Conservation (phyloP, 331 rosid genomes). For the Malus hybrid region DNA sequence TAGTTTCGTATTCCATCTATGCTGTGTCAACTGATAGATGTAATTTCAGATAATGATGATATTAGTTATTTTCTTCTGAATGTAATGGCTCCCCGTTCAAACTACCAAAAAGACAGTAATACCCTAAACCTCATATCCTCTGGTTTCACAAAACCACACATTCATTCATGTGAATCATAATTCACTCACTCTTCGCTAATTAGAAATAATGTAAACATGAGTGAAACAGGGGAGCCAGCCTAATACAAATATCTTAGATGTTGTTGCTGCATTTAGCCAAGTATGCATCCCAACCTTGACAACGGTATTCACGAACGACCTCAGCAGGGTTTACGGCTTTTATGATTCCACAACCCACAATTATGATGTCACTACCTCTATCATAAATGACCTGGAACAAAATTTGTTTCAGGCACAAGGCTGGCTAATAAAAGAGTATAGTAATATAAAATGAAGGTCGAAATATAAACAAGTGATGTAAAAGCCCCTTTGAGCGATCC, state of each 20-base stretch:
- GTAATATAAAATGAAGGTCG: background rate
- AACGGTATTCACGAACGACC: slow-evolving; percentile 59
- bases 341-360: slow-evolving; percentile 83
- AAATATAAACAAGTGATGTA: background rate
- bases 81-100: background rate
- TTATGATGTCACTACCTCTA: slow-evolving; percentile 79
- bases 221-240: background rate
- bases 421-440: background rate
- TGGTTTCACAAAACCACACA: background rate
- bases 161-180: background rate
- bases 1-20: background rate
- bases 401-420: background rate
- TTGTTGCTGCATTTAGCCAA: slow-evolving; percentile 40
- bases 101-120: background rate
- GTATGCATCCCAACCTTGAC: slow-evolving; percentile 85
- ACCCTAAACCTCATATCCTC: background rate
- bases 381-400: slow-evolving; percentile 56
- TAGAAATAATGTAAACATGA: background rate
- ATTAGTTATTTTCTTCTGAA: background rate
- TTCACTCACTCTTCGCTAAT: background rate
- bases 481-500: no score
- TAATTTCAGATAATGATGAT: background rate
- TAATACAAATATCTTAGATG: background rate
- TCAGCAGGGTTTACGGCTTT: slow-evolving; percentile 61
- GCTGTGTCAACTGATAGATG: background rate